These are phyloP conservation scores for Arxiozyma slooffiae DNA, from an alignment of 1,139 yeast genomes.

Conservation along the genomic window DNA sequence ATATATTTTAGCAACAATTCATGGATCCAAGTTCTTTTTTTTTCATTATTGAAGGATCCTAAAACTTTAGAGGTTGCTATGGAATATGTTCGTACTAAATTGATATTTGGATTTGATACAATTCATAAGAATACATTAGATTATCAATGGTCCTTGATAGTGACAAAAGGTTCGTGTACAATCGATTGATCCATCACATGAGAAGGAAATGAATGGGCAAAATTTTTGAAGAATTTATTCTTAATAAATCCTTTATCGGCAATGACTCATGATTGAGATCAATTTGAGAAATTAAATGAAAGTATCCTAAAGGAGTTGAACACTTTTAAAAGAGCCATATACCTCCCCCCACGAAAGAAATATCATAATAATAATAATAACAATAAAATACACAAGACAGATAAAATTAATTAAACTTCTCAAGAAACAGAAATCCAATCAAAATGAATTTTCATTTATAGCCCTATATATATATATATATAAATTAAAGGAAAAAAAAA, in stretches of 20 bases:
- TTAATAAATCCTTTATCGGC: constrained; percentile 15
- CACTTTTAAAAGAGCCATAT: constrained; percentile 13
- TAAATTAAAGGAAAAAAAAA: background rate
- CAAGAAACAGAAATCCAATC: too few relatives aligned
- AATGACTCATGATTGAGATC: constrained; percentile 21
- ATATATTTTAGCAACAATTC: constrained; percentile 34
- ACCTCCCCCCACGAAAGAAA: too few relatives aligned
- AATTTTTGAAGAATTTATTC: constrained; percentile 24
- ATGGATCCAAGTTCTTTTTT: constrained; percentile 34
- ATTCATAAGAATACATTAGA: constrained; percentile 26
- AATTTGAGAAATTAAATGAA: constrained; percentile 16
- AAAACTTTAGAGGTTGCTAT: constrained; percentile 32
- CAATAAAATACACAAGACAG: too few relatives aligned
- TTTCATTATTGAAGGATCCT: constrained; percentile 26
- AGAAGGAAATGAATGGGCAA: background rate
- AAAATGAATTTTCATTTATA: too few relatives aligned
- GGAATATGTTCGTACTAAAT: constrained; percentile 31
- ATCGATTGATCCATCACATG: background rate
- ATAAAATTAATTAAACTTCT: too few relatives aligned
- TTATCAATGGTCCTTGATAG: constrained; percentile 14
- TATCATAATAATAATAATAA: too few relatives aligned
- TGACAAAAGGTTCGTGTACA: background rate
- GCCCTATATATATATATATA: too few relatives aligned
- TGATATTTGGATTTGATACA: constrained; percentile 35
- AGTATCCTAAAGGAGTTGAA: constrained; percentile 16